Percentiles rank a stretch among this genome's conserved stretches.
Evolutionary conservation across 306 rosid genomes (phyloP).

Genomic region (Castanospermum australe): DNA sequence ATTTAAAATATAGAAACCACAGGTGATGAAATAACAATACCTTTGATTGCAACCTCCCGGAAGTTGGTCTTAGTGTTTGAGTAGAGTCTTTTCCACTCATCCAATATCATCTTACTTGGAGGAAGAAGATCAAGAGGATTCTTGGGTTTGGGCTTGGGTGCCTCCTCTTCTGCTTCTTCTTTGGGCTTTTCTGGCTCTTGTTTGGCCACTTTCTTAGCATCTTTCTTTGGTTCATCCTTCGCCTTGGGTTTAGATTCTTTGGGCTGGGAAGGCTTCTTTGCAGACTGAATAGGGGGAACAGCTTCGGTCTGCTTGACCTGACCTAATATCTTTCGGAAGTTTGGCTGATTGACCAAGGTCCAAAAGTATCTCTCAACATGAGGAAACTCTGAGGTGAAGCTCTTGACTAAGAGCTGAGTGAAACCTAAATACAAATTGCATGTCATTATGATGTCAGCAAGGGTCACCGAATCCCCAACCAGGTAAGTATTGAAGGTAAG

Average conservation of each 20-base stretch:
- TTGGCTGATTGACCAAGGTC: conserved; percentile 95
- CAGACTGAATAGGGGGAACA: conserved; percentile 54
- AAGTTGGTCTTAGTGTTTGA: conserved; percentile 89
- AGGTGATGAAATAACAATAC: conserved; percentile 29
- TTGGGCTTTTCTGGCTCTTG: conserved; percentile 41
- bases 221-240: conserved; percentile 69
- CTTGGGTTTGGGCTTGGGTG: conserved; percentile 90
- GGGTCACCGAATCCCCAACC: conserved; percentile 80
- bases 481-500: conserved; percentile 76
- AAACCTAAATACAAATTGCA: conserved; percentile 53
- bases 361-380: conserved; percentile 92
- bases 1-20: not conserved
- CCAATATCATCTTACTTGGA: conserved; percentile 85
- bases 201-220: conserved; percentile 41
- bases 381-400: conserved; percentile 81
- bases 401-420: conserved; percentile 45
- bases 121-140: conserved; percentile 91
- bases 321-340: conserved; percentile 68
- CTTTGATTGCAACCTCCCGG: conserved; percentile 95
- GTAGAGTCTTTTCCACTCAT: conserved; percentile 92
- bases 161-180: conserved; percentile 64
- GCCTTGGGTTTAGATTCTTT: conserved; percentile 66
- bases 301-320: conserved; percentile 69
- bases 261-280: conserved; percentile 69
- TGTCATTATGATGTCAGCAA: conserved; percentile 66